A percentile compares a stretch with the other conserved stretches of the same genome.
Evolutionary conservation across 345 rosid genomes (phyloP).

Genomic region (Eucalyptus dawsonii): DNA sequence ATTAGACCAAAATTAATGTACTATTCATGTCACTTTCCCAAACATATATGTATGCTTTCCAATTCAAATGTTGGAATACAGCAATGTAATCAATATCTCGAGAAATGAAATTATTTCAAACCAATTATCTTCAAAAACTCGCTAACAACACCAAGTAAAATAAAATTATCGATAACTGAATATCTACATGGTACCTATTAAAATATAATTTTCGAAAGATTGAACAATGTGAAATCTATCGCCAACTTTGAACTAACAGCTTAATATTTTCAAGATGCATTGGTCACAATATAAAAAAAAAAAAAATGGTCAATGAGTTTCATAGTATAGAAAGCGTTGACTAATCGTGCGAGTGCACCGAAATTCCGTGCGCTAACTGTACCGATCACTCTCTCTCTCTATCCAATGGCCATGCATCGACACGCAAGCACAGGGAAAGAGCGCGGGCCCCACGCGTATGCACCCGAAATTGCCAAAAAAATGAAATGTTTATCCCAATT

Average conservation of each 20-base stretch:
- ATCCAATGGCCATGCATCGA: not conserved
- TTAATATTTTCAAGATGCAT: not conserved
- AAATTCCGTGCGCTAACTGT: not conserved
- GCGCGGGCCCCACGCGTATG: not conserved
- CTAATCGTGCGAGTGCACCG: not conserved
- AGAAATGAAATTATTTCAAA: too few relatives aligned
- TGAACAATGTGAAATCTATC: not conserved
- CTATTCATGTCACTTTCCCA: too few relatives aligned
- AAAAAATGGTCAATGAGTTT: not conserved
- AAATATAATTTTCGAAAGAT: not conserved
- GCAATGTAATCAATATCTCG: not conserved
- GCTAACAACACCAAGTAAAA: too few relatives aligned
- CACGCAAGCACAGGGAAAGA: not conserved
- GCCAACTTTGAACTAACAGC: not conserved
- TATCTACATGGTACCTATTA: too few relatives aligned
- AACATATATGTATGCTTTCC: too few relatives aligned
- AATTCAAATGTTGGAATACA: not conserved
- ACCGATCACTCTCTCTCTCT: not conserved
- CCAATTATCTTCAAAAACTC: too few relatives aligned
- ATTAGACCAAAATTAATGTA: accelerated
- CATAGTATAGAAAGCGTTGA: not conserved
- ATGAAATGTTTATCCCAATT: not conserved
- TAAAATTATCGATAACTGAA: too few relatives aligned
- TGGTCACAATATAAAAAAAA: not conserved
- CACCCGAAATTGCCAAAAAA: not conserved